Evolutionary conservation across 345 rosid genomes (phyloP).

Genomic region (Leavenworthia alabamica): DNA sequence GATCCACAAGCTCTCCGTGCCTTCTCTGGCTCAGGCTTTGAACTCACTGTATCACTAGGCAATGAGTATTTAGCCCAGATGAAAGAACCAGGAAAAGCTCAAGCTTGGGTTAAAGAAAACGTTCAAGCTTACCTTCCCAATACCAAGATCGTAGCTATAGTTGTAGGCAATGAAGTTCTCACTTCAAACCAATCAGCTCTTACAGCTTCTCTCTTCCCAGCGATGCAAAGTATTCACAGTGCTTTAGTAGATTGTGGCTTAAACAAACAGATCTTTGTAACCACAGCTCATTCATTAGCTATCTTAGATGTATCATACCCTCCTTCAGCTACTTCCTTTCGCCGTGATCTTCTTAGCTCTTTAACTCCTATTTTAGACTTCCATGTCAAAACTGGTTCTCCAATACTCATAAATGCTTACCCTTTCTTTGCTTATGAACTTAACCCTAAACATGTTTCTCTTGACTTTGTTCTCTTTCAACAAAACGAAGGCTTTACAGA

Average conservation of each 20-base stretch:
- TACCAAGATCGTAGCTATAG: slow-evolving; percentile 79
- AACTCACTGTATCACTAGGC: slow-evolving; percentile 68
- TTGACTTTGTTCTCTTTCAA: slow-evolving; percentile 83
- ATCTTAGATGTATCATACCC: slow-evolving; percentile 75
- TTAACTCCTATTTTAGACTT: slow-evolving; percentile 60
- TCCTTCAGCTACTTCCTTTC: slow-evolving; percentile 80
- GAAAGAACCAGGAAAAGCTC: slow-evolving; percentile 56
- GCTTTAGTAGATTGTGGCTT: slow-evolving; percentile 62
- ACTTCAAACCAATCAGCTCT: slow-evolving; percentile 68
- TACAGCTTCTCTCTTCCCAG: slow-evolving; percentile 55
- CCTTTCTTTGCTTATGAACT: slow-evolving; percentile 92
- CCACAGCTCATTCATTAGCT: slow-evolving; percentile 76
- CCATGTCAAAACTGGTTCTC: slow-evolving; percentile 62
- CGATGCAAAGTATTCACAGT: slow-evolving; percentile 65
- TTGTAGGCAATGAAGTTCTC: slow-evolving; percentile 80
- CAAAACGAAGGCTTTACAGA: slow-evolving; percentile 69
- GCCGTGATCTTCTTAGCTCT: slow-evolving; percentile 51
- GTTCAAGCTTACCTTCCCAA: slow-evolving; percentile 70
- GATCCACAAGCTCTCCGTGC: slow-evolving; percentile 74
- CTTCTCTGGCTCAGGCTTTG: slow-evolving; percentile 72
- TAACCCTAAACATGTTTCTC: slow-evolving; percentile 60
- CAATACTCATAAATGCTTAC: slow-evolving; percentile 82
- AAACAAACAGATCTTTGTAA: slow-evolving; percentile 70
- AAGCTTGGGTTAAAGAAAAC: slow-evolving; percentile 62
- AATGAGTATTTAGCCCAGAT: slow-evolving; percentile 59